A percentile compares a stretch with the other conserved stretches of the same genome.
phyloP scores from a whole-genome alignment of 257 asterid species.

The Solanum infundibuliforme region DNA sequence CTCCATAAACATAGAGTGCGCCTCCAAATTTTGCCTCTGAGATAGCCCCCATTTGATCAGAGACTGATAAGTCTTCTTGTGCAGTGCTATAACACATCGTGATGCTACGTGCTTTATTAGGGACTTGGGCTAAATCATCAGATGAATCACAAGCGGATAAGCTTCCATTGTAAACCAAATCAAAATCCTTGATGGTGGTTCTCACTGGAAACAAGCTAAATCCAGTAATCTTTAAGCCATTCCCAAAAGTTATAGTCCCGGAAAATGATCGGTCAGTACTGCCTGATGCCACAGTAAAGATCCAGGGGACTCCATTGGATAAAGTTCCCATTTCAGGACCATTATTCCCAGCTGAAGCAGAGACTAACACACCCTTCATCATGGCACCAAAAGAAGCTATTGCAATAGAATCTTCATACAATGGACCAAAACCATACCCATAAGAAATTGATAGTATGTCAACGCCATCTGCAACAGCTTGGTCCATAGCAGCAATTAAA shows the following conservation, averaged over 20 bases:
- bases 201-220: conserved; percentile 23
- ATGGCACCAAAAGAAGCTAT: conserved; percentile 34
- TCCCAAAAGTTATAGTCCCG: conserved; percentile 22
- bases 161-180: neutral
- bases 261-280: conserved; percentile 24
- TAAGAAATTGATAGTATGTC: conserved; percentile 12
- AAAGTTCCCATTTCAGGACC: conserved; percentile 3
- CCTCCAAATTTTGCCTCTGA: neutral
- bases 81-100: neutral
- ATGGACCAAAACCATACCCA: neutral
- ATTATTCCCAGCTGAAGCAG: conserved; percentile 21
- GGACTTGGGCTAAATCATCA: neutral
- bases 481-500: conserved; percentile 20
- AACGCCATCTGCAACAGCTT: conserved; percentile 28
- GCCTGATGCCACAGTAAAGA: conserved; percentile 22
- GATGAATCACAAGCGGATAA: neutral
- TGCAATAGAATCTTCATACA: conserved; percentile 17
- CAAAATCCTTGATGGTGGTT: neutral
- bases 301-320: conserved; percentile 22
- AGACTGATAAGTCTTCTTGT: neutral
- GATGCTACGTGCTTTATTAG: neutral
- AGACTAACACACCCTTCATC: conserved; percentile 27
- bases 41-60: neutral
- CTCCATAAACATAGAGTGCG: neutral
- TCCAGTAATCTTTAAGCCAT: conserved; percentile 17